Conservation (phyloP, 306 rosid genomes). For the Vigna unguiculata region DNA sequence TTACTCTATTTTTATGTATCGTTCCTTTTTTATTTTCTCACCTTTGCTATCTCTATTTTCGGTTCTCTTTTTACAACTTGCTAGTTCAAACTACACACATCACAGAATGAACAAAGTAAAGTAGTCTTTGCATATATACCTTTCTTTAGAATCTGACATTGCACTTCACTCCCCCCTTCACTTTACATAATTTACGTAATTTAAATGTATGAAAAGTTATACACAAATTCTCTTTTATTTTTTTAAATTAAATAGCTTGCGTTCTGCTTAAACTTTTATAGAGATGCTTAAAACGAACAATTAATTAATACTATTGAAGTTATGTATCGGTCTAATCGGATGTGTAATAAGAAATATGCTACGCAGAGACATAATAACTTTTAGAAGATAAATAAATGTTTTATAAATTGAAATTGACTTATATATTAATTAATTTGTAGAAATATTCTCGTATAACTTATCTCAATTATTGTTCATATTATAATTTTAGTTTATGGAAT, state of each 20-base stretch:
- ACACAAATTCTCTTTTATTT: background rate
- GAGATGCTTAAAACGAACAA: background rate
- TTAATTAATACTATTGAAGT: background rate
- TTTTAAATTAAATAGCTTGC: background rate
- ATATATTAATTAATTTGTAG: no score
- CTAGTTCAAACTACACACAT: background rate
- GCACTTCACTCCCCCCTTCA: background rate
- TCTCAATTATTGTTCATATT: no score
- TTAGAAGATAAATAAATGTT: no score
- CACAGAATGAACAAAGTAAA: background rate
- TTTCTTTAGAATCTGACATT: slow-evolving; percentile 15
- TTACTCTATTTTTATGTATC: slow-evolving; percentile 43
- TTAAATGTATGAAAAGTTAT: background rate
- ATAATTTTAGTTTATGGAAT: no score
- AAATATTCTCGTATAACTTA: no score
- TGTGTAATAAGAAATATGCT: no score
- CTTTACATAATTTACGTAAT: background rate
- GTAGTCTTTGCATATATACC: slow-evolving; percentile 1
- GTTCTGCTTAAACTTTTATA: background rate
- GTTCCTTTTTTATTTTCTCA: slow-evolving; percentile 7
- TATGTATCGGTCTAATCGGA: no score
- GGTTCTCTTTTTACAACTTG: background rate
- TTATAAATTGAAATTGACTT: no score
- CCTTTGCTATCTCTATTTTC: slow-evolving; percentile 19
- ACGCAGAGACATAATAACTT: no score